Evolutionary conservation across 1,284 basidiomycete species (phyloP), one percentile per base, ranked within the genome.

Genomic region (Stereum hirsutum): DNA sequence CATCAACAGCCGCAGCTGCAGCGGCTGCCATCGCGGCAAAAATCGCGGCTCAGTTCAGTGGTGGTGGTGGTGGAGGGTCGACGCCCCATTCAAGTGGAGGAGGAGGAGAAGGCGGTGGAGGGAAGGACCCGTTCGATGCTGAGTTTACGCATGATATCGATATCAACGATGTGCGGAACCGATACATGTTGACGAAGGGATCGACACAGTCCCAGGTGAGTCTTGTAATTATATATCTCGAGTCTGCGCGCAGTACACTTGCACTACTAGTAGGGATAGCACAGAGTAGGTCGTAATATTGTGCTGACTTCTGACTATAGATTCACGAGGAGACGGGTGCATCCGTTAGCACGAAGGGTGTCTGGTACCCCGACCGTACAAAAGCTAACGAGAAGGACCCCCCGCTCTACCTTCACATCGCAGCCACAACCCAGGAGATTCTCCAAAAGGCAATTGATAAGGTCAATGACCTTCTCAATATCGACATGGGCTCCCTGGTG

Each of bases 141-240:
- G 89, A 89, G 41, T 97, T 86, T 56, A 82, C 81, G 12, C 78
- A 89, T 54, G 92, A 97, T 60, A 84, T 99, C 48, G 94, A 98
- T 60, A 96, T 99, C 63, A 98, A 99, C 63, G 96, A 99, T 64
- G 73, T 95, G 45, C 71, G 94, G 54, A 99, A 99, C 65, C 75
- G 95, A 47, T 99, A 99, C 63, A 70, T 98, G 60, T 69, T 99
- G 55, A 99, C 96, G 34, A 96, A 92, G 62, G 89, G 90, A 2
- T 77, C 86, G 24, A 98, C 94, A 1, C 95, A 98, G 61, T 72
- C 85, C 48, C 83, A 95, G 73, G 90, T 92, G 49, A 49, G 79
- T 71, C 47, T 40, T 40, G 46, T 17, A 36, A 49, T 43, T 33
- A 21, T 12, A 31, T 46, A 15, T 38, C 14, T 41, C 45, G 46